Conservation (phyloP, 2,329 filamentous ascomycete genomes). For the Cordyceps tenuipes region DNA sequence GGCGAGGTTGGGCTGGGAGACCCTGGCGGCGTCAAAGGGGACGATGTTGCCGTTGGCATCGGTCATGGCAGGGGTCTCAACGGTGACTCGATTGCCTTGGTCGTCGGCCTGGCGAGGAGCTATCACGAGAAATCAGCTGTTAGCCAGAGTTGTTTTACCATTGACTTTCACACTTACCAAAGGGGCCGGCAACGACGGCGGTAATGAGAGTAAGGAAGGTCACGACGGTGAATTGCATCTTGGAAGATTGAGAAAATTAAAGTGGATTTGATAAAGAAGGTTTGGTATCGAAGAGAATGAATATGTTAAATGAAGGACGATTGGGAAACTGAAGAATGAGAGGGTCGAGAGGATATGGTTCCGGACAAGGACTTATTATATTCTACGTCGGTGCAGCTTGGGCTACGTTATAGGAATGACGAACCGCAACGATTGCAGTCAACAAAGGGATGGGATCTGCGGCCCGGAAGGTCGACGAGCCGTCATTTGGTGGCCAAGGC, state of each 20-base stretch:
- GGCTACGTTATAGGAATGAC: background rate
- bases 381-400: background rate
- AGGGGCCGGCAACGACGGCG: conserved; percentile 34
- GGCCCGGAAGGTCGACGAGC: conserved; percentile 2
- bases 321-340: background rate
- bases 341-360: background rate
- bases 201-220: conserved; percentile 39
- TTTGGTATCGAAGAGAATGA: background rate
- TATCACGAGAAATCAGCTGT: background rate
- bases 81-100: conserved; percentile 19
- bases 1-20: conserved; percentile 24
- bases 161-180: conserved; percentile 17
- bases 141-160: background rate
- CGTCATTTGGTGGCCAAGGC: background rate
- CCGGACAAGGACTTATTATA: conserved; percentile 5
- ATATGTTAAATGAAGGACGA: background rate
- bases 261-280: background rate
- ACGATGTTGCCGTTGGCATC: conserved; percentile 34
- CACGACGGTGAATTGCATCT: conserved; percentile 45
- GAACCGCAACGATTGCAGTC: background rate
- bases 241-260: conserved; percentile 23
- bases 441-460: background rate
- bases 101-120: conserved; percentile 13
- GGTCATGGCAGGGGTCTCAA: conserved; percentile 37
- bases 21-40: conserved; percentile 32